These are phyloP conservation scores for Aureoboletus auriporus DNA, from an alignment of 768 basidiomycete genomes.

Conservation along the genomic window DNA sequence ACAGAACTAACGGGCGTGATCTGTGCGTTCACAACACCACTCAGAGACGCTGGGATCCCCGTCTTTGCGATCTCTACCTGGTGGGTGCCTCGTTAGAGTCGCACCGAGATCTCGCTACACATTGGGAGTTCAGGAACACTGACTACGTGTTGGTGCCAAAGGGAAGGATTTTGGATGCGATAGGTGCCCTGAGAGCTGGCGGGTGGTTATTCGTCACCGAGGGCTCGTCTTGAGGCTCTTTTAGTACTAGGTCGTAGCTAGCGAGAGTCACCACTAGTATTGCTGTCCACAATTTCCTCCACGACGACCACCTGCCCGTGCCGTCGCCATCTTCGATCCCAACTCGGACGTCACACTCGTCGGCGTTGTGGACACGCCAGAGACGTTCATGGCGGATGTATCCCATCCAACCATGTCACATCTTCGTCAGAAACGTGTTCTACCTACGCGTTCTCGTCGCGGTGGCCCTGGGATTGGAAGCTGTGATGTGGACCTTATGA, in stretches of 20 bases:
- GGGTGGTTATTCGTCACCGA: constrained; percentile 40
- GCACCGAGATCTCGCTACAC: background rate
- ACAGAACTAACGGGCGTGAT: constrained; percentile 56
- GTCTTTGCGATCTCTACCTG: constrained; percentile 65
- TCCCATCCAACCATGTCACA: constrained; percentile 32
- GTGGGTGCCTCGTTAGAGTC: constrained; percentile 30
- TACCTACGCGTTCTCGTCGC: constrained; percentile 77
- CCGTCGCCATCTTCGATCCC: background rate
- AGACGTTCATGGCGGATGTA: constrained; percentile 31
- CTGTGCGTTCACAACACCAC: constrained; percentile 48
- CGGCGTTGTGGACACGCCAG: constrained; percentile 6
- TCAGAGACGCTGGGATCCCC: constrained; percentile 48
- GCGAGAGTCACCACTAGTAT: too few relatives aligned
- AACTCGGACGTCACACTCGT: background rate
- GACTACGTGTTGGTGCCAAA: constrained; percentile 58
- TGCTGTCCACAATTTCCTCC: too few relatives aligned
- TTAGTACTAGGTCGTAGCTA: background rate
- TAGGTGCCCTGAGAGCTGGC: constrained; percentile 41
- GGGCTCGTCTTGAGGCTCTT: constrained; percentile 7
- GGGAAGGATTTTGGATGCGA: constrained; percentile 38
- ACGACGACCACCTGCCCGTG: too few relatives aligned
- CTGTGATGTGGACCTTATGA: constrained; percentile 77
- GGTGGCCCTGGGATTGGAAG: constrained; percentile 79
- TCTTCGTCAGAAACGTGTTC: constrained; percentile 68
- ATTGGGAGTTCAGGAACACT: constrained; percentile 48